A percentile compares a stretch with the other conserved stretches of the same genome.
phyloP scores from a whole-genome alignment of 2,329 filamentous ascomycete species.

The Trichoderma asperellum region DNA sequence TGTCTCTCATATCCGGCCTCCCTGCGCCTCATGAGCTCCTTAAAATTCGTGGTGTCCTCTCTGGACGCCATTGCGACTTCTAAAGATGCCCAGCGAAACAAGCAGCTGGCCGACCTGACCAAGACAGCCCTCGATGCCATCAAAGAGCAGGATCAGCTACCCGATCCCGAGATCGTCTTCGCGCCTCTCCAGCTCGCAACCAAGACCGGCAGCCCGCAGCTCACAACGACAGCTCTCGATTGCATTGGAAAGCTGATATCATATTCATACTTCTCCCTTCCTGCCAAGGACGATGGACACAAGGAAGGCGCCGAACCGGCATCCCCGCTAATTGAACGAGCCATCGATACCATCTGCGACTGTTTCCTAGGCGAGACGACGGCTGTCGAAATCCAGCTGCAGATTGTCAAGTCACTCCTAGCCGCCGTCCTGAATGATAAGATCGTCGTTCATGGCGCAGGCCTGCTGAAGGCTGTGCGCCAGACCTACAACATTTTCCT shows the following conservation, averaged over 20 bases:
- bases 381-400: constrained; percentile 86
- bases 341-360: constrained; percentile 98
- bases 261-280: constrained; percentile 93
- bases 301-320: constrained; percentile 47
- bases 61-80: constrained; percentile 89
- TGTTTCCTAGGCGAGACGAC: constrained; percentile 98
- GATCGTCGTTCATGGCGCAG: constrained; percentile 96
- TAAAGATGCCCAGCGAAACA: constrained; percentile 87
- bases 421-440: constrained; percentile 98
- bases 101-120: constrained; percentile 79
- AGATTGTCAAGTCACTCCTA: constrained; percentile 96
- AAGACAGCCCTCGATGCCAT: constrained; percentile 83
- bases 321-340: constrained; percentile 88
- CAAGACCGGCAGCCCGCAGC: constrained; percentile 78
- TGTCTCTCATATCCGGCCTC: constrained; percentile 30
- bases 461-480: constrained; percentile 91
- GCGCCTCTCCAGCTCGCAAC: constrained; percentile 88
- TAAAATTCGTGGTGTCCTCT: constrained; percentile 93
- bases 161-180: constrained; percentile 91
- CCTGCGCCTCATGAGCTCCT: constrained; percentile 73
- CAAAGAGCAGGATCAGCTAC: constrained; percentile 80
- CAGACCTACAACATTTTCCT: constrained; percentile 99
- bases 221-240: constrained; percentile 89
- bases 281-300: constrained; percentile 51
- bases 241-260: constrained; percentile 99